A percentile compares a stretch with the other conserved stretches of the same genome.
Conservation (phyloP, 2,329 filamentous ascomycete species). For the Alternaria solani region DNA sequence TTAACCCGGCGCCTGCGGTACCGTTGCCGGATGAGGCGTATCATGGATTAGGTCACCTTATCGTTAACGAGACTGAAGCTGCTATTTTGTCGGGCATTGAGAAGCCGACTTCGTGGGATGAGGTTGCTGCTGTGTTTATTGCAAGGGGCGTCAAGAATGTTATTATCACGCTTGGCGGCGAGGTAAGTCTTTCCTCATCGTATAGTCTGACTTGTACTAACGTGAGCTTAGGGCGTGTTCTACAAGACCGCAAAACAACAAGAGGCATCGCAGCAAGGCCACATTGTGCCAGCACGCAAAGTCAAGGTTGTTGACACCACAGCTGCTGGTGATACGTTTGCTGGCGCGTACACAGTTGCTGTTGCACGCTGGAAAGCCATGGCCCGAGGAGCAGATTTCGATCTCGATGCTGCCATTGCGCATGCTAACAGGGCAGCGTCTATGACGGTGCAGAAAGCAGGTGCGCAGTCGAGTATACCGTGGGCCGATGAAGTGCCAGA, state of each 20-base stretch:
- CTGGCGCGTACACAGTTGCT: slow-evolving; percentile 83
- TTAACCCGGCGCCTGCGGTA: slow-evolving; percentile 83
- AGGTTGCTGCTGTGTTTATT: slow-evolving; percentile 64
- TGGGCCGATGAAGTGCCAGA: slow-evolving; percentile 64
- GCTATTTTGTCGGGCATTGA: slow-evolving; percentile 70
- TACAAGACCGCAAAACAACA: slow-evolving; percentile 57
- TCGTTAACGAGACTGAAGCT: slow-evolving; percentile 92
- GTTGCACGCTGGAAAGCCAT: slow-evolving; percentile 63
- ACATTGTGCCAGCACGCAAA: slow-evolving; percentile 68
- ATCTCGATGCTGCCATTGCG: slow-evolving; percentile 65
- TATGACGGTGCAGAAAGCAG: slow-evolving; percentile 70
- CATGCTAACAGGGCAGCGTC: slow-evolving; percentile 70
- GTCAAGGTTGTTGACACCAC: slow-evolving; percentile 90
- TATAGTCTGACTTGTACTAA: slow-evolving; percentile 26
- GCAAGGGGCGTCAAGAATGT: slow-evolving; percentile 75
- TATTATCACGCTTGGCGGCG: slow-evolving; percentile 82
- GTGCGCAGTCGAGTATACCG: slow-evolving; percentile 73
- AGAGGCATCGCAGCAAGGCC: slow-evolving; percentile 53
- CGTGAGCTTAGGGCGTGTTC: slow-evolving; percentile 46
- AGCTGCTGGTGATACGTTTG: slow-evolving; percentile 92
- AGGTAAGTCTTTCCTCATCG: slow-evolving; percentile 58
- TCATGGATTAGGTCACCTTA: slow-evolving; percentile 74
- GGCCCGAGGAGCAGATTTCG: slow-evolving; percentile 53
- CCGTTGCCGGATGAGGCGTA: slow-evolving; percentile 73
- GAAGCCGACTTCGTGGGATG: slow-evolving; percentile 43